Conservation (phyloP, 768 basidiomycete genomes). For the Roridomyces roridus region DNA sequence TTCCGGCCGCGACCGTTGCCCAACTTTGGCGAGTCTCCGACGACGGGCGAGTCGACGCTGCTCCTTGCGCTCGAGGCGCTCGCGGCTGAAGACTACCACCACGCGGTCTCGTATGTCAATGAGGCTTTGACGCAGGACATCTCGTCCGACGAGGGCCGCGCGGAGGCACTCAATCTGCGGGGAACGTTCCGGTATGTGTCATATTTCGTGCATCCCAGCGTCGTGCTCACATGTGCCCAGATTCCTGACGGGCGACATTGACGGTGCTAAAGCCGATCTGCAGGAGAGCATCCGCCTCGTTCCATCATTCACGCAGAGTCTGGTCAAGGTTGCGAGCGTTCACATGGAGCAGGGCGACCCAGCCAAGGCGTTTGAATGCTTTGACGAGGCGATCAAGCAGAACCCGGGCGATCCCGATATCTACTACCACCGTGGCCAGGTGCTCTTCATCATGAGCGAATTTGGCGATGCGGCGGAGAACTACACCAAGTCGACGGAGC, state of each 20-base stretch:
- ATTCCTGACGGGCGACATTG: constrained; percentile 87
- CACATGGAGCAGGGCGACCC: constrained; percentile 95
- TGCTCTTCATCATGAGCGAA: constrained; percentile 94
- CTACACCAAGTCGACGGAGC: constrained; percentile 87
- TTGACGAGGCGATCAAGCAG: constrained; percentile 85
- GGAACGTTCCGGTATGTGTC: constrained; percentile 90
- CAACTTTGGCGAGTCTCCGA: constrained; percentile 72
- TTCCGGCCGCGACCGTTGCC: constrained; percentile 87
- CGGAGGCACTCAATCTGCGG: constrained; percentile 89
- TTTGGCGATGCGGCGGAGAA: constrained; percentile 86
- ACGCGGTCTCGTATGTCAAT: constrained; percentile 78
- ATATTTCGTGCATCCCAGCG: neutral
- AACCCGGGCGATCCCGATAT: constrained; percentile 91
- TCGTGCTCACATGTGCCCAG: constrained; percentile 39
- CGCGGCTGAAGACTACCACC: constrained; percentile 81
- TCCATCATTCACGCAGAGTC: constrained; percentile 80
- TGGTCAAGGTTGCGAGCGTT: constrained; percentile 96
- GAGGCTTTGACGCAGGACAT: constrained; percentile 90
- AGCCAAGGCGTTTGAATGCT: constrained; percentile 84
- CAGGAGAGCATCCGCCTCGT: constrained; percentile 73
- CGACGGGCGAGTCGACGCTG: constrained; percentile 85
- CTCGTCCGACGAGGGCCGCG: constrained; percentile 74
- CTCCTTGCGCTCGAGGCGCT: constrained; percentile 83
- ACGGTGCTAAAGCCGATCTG: constrained; percentile 84
- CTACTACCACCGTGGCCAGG: constrained; percentile 98